phyloP scores from a whole-genome alignment of 2,329 filamentous ascomycete species.

The Didymella arachidicola region DNA sequence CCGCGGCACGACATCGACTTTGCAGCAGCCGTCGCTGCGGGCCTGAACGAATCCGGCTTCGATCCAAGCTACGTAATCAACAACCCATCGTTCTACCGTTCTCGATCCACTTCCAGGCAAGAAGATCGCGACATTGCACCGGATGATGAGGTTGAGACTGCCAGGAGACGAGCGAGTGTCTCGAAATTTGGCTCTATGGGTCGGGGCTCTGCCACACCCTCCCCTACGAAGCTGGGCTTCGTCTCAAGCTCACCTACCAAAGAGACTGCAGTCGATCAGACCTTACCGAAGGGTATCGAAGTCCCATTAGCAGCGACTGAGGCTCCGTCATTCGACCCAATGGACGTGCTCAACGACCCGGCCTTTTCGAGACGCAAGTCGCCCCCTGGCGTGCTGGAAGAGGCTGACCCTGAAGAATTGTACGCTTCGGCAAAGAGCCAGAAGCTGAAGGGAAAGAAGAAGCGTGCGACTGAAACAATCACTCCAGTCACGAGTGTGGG shows the following conservation, averaged over 20 bases:
- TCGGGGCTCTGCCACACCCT: conserved; percentile 42
- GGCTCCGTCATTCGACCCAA: conserved; percentile 49
- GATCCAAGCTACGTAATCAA: conserved; percentile 56
- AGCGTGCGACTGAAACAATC: conserved; percentile 23
- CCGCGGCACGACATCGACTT: conserved; percentile 55
- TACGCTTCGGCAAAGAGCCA: conserved; percentile 53
- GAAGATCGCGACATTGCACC: conserved; percentile 39
- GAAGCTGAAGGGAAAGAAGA: conserved; percentile 57
- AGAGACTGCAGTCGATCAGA: conserved; percentile 23
- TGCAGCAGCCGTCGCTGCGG: conserved; percentile 57
- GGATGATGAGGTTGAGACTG: conserved; percentile 45
- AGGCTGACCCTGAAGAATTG: conserved; percentile 48
- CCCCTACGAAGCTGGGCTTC: conserved; percentile 35
- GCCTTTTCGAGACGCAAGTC: conserved; percentile 47
- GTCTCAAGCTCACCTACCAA: conserved; percentile 40
- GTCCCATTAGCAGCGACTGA: conserved; percentile 43
- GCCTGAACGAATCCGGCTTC: conserved; percentile 57
- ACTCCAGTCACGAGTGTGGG: conserved; percentile 22
- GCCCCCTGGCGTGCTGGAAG: conserved; percentile 45
- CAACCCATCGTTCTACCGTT: conserved; percentile 47
- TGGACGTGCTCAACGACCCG: conserved; percentile 48
- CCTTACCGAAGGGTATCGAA: conserved; percentile 46
- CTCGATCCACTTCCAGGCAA: conserved; percentile 38
- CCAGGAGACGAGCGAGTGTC: conserved; percentile 39
- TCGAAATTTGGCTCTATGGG: conserved; percentile 43